Evolutionary conservation across 371 early-diverging fungal species (phyloP).

Genomic region (Mucor saturninus): DNA sequence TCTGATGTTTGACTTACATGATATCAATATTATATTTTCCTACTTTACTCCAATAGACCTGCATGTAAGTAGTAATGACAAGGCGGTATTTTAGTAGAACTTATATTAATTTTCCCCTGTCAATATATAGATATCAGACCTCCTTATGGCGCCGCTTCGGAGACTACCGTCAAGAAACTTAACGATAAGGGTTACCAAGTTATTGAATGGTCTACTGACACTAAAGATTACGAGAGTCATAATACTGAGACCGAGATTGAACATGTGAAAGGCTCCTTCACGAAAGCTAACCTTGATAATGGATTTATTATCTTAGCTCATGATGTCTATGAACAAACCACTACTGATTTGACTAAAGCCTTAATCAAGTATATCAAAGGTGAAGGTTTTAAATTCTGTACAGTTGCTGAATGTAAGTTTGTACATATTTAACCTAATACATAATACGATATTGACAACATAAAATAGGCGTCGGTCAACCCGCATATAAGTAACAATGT

Average conservation of each 20-base stretch:
- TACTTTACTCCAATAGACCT: slow-evolving; percentile 26
- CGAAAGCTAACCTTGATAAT: not conserved
- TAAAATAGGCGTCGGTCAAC: not conserved
- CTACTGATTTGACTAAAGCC: slow-evolving; percentile 31
- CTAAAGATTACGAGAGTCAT: slow-evolving; percentile 51
- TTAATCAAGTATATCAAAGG: slow-evolving; percentile 35
- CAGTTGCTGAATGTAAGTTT: slow-evolving; percentile 53
- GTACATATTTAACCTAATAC: not conserved
- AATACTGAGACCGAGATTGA: slow-evolving; percentile 27
- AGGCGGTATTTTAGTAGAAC: not conserved
- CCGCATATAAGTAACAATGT: not conserved
- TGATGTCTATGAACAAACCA: slow-evolving; percentile 51
- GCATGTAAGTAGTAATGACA: slow-evolving; percentile 33
- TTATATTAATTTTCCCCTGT: slow-evolving; percentile 19
- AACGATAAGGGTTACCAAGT: slow-evolving; percentile 46
- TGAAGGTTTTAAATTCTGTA: slow-evolving; percentile 51
- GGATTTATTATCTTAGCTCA: slow-evolving; percentile 33
- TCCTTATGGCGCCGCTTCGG: slow-evolving; percentile 47
- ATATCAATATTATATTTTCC: not conserved
- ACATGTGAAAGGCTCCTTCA: slow-evolving; percentile 4
- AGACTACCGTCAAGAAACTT: slow-evolving; percentile 30
- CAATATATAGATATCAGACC: slow-evolving; percentile 46
- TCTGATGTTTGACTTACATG: not conserved
- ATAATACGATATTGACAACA: not conserved
- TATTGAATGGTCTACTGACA: slow-evolving; percentile 61